Conservation (phyloP, 1,284 basidiomycete species). For the Ganoderma leucocontextum region DNA sequence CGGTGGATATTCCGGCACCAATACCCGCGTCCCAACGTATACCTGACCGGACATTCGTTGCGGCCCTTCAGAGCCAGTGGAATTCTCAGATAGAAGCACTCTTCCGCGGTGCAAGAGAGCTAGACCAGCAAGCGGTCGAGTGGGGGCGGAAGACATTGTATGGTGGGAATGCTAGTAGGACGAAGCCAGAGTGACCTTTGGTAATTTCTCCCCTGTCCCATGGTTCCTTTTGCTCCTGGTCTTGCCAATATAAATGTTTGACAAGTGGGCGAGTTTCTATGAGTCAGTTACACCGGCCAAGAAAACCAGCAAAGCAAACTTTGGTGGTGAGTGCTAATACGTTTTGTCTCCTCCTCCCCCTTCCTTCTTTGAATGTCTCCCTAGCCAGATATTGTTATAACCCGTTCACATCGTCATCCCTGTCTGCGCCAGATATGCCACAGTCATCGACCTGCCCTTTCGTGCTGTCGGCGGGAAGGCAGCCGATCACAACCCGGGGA, state of each 20-base stretch:
- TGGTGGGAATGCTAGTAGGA: conserved; percentile 32
- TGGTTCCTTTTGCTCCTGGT: not conserved
- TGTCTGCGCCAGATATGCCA: too few relatives aligned
- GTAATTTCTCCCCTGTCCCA: not conserved
- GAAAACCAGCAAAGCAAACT: not conserved
- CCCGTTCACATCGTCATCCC: too few relatives aligned
- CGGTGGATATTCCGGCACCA: conserved; percentile 33
- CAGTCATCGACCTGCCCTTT: too few relatives aligned
- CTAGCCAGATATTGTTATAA: too few relatives aligned
- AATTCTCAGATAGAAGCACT: conserved; percentile 41
- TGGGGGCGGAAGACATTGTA: conserved; percentile 41
- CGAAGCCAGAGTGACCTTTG: conserved; percentile 21
- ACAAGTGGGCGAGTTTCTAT: not conserved
- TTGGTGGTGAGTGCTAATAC: not conserved
- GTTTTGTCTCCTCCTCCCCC: too few relatives aligned
- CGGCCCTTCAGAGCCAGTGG: conserved; percentile 40
- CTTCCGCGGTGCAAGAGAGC: conserved; percentile 34
- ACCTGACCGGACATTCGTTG: conserved; percentile 36
- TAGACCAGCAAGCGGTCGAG: conserved; percentile 35
- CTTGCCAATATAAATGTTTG: not conserved
- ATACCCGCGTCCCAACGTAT: conserved; percentile 39
- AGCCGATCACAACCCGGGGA: too few relatives aligned
- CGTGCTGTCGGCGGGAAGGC: too few relatives aligned
- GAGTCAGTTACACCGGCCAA: not conserved
- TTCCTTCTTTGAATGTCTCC: too few relatives aligned